Conservation (phyloP, 352 stramenopile genomes). For the Phytophthora pinifolia region DNA sequence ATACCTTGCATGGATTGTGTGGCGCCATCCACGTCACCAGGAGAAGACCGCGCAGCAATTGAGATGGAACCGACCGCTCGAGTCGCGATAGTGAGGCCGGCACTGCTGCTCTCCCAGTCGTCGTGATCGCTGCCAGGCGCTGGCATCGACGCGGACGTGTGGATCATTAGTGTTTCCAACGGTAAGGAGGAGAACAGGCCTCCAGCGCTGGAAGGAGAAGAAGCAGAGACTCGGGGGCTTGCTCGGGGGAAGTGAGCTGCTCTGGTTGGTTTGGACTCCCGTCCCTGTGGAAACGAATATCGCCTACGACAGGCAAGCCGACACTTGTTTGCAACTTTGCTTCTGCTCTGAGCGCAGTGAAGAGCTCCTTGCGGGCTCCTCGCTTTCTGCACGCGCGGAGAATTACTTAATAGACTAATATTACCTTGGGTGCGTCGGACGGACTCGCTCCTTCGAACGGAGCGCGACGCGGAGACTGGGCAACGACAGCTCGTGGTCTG, state of each 20-base stretch:
- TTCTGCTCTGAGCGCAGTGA: not conserved
- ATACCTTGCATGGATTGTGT: constrained; percentile 37
- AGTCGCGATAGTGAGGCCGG: constrained; percentile 8
- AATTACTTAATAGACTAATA: constrained; percentile 38
- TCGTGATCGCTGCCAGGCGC: constrained; percentile 25
- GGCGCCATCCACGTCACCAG: constrained; percentile 21
- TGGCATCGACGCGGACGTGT: constrained; percentile 14
- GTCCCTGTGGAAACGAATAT: constrained; percentile 13
- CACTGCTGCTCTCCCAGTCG: constrained; percentile 42
- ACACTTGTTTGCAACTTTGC: constrained; percentile 8
- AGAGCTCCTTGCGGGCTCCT: constrained; percentile 14
- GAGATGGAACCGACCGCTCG: constrained; percentile 7
- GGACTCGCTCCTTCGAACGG: constrained; percentile 3
- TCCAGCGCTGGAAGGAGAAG: not conserved
- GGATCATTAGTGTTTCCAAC: constrained; percentile 29
- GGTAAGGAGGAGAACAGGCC: constrained; percentile 2
- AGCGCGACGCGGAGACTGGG: constrained; percentile 3
- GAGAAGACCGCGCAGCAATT: constrained; percentile 12
- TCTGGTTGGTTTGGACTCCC: constrained; percentile 19
- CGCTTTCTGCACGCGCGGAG: not conserved
- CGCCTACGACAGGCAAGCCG: too few species aligned
- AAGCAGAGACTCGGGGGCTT: not conserved
- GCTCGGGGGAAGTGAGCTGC: constrained; percentile 30
- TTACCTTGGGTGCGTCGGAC: constrained; percentile 18
- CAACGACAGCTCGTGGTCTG: constrained; percentile 4